Base-by-base conservation (phyloP, 78 protist species). In the Planoprotostelium fungivorum region DNA sequence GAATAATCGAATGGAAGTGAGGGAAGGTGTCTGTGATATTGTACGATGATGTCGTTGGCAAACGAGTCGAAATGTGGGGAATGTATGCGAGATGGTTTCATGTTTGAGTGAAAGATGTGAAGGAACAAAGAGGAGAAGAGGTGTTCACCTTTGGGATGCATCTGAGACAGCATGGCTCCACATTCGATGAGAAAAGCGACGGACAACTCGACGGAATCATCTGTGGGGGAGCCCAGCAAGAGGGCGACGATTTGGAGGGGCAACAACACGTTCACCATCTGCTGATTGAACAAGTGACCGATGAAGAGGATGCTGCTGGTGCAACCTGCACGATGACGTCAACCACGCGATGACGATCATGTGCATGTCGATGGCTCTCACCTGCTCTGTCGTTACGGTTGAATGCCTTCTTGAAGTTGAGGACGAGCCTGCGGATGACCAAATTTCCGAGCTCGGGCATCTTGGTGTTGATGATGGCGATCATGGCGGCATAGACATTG, bases 261-360 rank as follows among this genome's bases (percentile, higher is more conserved):
- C 5, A 97, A 38, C n/a, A 97, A 0, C 36, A 95, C 73, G 90
- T 97, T 37, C 29, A 87, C 38, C 0, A 98, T 98, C 85, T 95
- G 97, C 88, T 99, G 99, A 89, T 98, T 98, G 86, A 97, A 86
- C n/a, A 99, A 96, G 88, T 97, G 99, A 0, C 99, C 99, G 1
- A 98, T 84, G 95, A 99, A 99, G 23, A 37, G 0, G 25, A 83
- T 35, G 0, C 94, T 83, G 73, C 73, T 51, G 73, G 5, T 51
- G 16, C 73, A 51, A 89, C 31, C 83, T 87, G 10, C 1, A 87
- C 10, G 84, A 0, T 28, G 28, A 25, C 84, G 16, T 86, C 29
- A 63, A 83, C 35, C 29, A 93, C 0, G 84, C 92, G 73, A 51
- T 51, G 87, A 37, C 0, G 90, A 29, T 0, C 95, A 90, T 0